Conservation (phyloP, 768 basidiomycete genomes). For the Dictyophora rubrovolvata region DNA sequence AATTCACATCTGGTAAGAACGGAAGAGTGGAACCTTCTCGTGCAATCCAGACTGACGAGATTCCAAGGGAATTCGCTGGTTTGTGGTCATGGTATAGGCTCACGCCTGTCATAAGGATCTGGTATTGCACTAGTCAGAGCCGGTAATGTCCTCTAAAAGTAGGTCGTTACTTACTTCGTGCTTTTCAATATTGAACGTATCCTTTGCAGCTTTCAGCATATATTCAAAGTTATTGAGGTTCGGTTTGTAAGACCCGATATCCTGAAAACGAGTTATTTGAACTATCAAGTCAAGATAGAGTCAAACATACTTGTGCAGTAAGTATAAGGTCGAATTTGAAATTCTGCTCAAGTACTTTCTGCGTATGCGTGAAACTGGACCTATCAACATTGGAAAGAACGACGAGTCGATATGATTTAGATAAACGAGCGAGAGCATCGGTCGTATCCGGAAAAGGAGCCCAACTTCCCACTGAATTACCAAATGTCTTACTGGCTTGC, state of each 20-base stretch:
- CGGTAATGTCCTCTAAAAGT: background rate
- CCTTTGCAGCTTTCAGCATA: constrained; percentile 34
- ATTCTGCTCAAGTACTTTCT: constrained; percentile 36
- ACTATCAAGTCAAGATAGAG: background rate
- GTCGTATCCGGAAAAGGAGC: constrained; percentile 56
- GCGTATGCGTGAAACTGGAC: constrained; percentile 50
- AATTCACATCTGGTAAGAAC: constrained; percentile 25
- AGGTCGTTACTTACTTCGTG: constrained; percentile 17
- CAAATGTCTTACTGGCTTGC: constrained; percentile 41
- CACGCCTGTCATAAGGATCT: constrained; percentile 58
- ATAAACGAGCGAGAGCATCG: constrained; percentile 47
- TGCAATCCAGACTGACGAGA: constrained; percentile 60
- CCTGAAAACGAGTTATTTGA: constrained; percentile 27
- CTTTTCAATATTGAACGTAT: constrained; percentile 21
- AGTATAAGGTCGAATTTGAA: constrained; percentile 58
- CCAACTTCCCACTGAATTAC: constrained; percentile 52
- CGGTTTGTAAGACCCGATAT: constrained; percentile 66
- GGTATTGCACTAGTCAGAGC: constrained; percentile 8
- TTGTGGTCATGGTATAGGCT: constrained; percentile 58
- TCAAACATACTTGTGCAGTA: constrained; percentile 34
- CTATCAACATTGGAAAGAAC: constrained; percentile 72
- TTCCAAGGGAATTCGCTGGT: constrained; percentile 46
- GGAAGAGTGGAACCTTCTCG: constrained; percentile 39
- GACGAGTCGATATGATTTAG: constrained; percentile 55
- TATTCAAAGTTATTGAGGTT: constrained; percentile 42